These are phyloP conservation scores for Exidia glandulosa DNA, from an alignment of 768 basidiomycete species.

Conservation along the genomic window DNA sequence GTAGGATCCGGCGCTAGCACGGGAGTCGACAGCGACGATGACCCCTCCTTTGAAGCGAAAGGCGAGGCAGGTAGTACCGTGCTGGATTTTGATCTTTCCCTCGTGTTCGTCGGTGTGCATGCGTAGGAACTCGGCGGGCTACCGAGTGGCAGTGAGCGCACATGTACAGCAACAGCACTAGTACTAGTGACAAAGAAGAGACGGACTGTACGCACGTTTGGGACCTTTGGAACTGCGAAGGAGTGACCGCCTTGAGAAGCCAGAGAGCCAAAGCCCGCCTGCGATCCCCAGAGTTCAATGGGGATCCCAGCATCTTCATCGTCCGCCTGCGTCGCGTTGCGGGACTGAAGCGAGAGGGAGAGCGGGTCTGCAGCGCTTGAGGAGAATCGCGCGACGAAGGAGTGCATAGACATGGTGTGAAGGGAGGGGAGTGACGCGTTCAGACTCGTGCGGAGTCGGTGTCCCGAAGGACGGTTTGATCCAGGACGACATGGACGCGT, in stretches of 20 bases:
- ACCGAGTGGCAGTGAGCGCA: too few relatives aligned
- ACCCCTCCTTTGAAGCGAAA: constrained; percentile 96
- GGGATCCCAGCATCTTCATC: constrained; percentile 55
- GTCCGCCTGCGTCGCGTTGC: constrained; percentile 34
- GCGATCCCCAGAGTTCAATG: constrained; percentile 71
- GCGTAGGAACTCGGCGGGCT: constrained; percentile 86
- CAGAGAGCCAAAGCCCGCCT: constrained; percentile 68
- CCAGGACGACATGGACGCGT: too few relatives aligned
- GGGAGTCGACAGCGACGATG: constrained; percentile 95
- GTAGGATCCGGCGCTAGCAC: constrained; percentile 95
- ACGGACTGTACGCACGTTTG: constrained; percentile 50
- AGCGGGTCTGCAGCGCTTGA: constrained; percentile 35
- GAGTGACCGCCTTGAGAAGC: constrained; percentile 54
- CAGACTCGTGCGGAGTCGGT: too few relatives aligned
- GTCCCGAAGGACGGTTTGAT: too few relatives aligned
- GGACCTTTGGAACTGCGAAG: constrained; percentile 60
- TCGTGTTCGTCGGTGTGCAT: constrained; percentile 93
- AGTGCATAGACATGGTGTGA: constrained; percentile 42
- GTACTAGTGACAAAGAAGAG: not conserved
- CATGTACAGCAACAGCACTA: not conserved
- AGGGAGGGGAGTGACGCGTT: not conserved
- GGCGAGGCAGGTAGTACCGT: constrained; percentile 96
- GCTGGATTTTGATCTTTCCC: constrained; percentile 95
- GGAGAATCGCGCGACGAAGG: constrained; percentile 54
- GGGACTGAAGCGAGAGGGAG: constrained; percentile 30